Conservation (phyloP, 192 early-diverging fungal species). For the Coemansia sp. region DNA sequence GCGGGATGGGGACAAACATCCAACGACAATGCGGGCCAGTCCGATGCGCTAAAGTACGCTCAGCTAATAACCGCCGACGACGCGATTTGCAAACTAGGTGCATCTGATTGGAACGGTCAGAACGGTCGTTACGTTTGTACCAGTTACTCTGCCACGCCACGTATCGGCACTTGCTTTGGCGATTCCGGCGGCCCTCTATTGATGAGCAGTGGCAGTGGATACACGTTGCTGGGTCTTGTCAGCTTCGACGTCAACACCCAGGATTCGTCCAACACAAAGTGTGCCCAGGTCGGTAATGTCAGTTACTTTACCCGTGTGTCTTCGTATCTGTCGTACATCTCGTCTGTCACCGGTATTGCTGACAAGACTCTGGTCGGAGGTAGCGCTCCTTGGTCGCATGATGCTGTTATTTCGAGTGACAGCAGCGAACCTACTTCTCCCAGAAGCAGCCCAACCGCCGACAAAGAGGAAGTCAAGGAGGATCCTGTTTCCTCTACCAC, state of each 20-base stretch:
- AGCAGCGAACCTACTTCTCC: neutral
- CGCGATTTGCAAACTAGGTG: conserved; percentile 30
- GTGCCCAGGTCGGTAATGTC: conserved; percentile 49
- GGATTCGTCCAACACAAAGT: conserved; percentile 42
- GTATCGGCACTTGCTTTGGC: conserved; percentile 53
- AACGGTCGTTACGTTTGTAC: conserved; percentile 54
- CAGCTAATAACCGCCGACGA: conserved; percentile 32
- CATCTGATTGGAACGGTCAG: conserved; percentile 36
- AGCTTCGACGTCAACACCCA: conserved; percentile 54
- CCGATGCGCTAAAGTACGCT: conserved; percentile 41
- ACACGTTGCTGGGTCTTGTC: conserved; percentile 46
- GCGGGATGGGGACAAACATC: conserved; percentile 52
- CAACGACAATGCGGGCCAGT: conserved; percentile 34
- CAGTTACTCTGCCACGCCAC: conserved; percentile 38
- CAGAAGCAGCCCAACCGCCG: neutral
- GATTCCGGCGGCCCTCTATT: conserved; percentile 56
- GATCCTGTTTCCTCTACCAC: neutral
- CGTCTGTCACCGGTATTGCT: conserved; percentile 35
- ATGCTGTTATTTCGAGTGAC: neutral
- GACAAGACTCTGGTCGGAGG: conserved; percentile 21
- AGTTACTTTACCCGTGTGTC: conserved; percentile 55
- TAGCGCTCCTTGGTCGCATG: conserved; percentile 21
- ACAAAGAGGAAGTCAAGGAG: neutral
- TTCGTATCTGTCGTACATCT: conserved; percentile 49
- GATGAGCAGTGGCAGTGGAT: conserved; percentile 25